Percentiles rank a stretch among this genome's conserved stretches.
Conservation (phyloP, 2,329 filamentous ascomycete species). For the Colletotrichum scovillei region DNA sequence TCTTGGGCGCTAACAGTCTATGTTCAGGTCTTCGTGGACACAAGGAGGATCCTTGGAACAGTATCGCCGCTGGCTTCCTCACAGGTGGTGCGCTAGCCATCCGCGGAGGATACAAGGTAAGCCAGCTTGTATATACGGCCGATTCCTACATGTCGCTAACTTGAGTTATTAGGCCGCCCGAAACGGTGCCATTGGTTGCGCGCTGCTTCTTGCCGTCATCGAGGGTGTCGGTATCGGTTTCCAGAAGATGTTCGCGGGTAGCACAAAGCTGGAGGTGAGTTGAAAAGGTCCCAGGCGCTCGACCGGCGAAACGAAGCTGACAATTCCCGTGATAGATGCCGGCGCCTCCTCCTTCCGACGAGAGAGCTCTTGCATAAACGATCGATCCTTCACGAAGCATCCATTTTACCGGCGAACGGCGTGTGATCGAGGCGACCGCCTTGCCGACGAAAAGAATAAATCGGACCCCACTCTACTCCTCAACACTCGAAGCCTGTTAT, state of each 20-base stretch:
- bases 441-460: not conserved
- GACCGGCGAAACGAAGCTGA: constrained; percentile 23
- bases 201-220: constrained; percentile 92
- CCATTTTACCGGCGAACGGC: constrained; percentile 6
- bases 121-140: too few relatives aligned
- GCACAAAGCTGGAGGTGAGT: constrained; percentile 82
- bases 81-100: constrained; percentile 93
- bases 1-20: not conserved
- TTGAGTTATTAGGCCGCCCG: constrained; percentile 69
- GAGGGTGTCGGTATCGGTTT: constrained; percentile 89
- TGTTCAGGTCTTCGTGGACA: constrained; percentile 61
- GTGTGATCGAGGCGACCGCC: not conserved
- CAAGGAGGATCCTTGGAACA: constrained; percentile 93
- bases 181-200: constrained; percentile 97
- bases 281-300: not conserved
- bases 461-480: constrained; percentile 34
- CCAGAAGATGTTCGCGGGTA: constrained; percentile 92
- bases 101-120: constrained; percentile 82
- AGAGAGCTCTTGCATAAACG: constrained; percentile 46
- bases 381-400: not conserved
- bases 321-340: constrained; percentile 39
- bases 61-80: constrained; percentile 97
- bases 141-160: not conserved
- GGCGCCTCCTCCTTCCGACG: constrained; percentile 45
- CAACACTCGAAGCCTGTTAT: not conserved